These are phyloP conservation scores for Arthrobotrys iridis DNA, from an alignment of 2,329 filamentous ascomycete genomes.

Conservation along the genomic window DNA sequence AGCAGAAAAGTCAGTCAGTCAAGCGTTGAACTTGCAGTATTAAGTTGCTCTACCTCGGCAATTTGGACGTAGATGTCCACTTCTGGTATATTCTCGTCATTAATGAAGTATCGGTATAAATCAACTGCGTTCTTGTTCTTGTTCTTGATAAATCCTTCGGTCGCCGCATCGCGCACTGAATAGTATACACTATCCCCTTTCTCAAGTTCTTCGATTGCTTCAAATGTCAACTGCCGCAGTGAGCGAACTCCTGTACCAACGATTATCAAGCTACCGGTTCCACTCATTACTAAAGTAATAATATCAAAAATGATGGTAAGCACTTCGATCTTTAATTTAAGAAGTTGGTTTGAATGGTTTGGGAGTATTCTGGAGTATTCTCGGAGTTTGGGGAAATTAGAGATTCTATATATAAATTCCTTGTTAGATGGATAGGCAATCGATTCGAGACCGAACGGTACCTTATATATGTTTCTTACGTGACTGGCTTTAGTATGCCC, in stretches of 20 bases:
- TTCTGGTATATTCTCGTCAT: slow-evolving; percentile 6
- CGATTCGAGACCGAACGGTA: no score
- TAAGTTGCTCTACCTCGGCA: slow-evolving; percentile 3
- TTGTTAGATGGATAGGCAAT: no score
- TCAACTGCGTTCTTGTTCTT: slow-evolving; percentile 8
- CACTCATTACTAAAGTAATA: no score
- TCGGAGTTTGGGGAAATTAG: no score
- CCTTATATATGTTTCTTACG: no score
- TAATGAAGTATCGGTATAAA: slow-evolving; percentile 18
- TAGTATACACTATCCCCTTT: slow-evolving; percentile 18
- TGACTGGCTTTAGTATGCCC: no score
- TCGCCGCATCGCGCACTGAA: slow-evolving; percentile 2
- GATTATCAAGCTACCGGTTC: neutral
- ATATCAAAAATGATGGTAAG: no score
- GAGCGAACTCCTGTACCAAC: slow-evolving; percentile 18
- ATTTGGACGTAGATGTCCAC: slow-evolving; percentile 18
- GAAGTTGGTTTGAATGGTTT: no score
- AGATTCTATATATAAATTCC: no score
- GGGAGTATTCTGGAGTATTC: no score
- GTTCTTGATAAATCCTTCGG: slow-evolving; percentile 23
- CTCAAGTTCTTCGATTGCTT: slow-evolving; percentile 20
- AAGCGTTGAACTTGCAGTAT: neutral
- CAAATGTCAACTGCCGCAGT: slow-evolving; percentile 13
- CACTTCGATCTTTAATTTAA: no score
- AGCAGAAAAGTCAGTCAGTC: neutral